Evolutionary conservation across 23 red algal genomes (phyloP), one percentile per base, ranked within the genome.

Genomic region (Cyanidioschyzon merolae): DNA sequence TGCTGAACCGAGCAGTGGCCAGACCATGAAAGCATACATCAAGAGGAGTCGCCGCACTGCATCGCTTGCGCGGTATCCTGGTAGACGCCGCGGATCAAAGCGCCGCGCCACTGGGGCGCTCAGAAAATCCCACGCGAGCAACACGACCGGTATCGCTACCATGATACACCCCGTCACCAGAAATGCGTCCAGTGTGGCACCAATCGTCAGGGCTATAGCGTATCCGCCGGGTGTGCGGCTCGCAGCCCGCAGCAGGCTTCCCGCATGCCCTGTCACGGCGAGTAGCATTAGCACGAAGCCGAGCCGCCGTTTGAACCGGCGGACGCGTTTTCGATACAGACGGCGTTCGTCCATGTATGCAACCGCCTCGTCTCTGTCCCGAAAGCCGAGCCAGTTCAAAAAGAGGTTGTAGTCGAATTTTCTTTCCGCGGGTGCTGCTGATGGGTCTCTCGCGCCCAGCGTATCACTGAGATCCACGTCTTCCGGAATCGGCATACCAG

Each of bases 11-110:
- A 71, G 29, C 63, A 71, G 29, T 27, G 63, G 63, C 63, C 21
- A 25, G 2, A 35, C 63, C 63, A 71, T 71, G n/a, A 35, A 71
- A 7, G 30, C 12, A 35, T 71, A 71, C 63, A 71, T 71, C 12
- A 71, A 71, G n/a, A 71, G 63, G 12, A 71, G 63, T 3, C 63
- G 63, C 3, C 63, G 63, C 63, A 71, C 63, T 7, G 63, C 63
- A 71, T 71, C 63, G 63, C 12, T 71, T 35, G 63, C n/a, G 2
- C 63, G 63, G 63, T 32, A 35, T 27, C 12, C n/a, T 32, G 7
- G 63, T 7, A 35, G 7, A 3, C n/a, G 21, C 2, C 63, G 63
- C 16, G 21, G n/a, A 35, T 71, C 63, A 7, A 71, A 25, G 32
- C 21, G n/a, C 12, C 63, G 63, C 12, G n/a, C n/a, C 12, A 35